phyloP scores from a whole-genome alignment of 805 yeast genomes.

The Hanseniaspora guilliermondii region DNA sequence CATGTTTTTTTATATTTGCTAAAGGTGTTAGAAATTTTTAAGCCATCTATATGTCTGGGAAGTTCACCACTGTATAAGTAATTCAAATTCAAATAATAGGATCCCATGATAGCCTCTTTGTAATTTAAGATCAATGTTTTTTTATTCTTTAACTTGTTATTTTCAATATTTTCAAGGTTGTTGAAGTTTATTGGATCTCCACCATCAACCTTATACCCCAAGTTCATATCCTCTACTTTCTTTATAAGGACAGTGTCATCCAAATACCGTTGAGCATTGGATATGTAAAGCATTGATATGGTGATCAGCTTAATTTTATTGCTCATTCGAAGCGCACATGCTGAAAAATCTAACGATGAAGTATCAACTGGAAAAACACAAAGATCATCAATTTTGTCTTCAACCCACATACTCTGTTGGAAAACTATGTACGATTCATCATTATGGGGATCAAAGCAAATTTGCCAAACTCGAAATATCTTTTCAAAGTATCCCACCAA shows the following conservation, averaged over 20 bases:
- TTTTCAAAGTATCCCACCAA: background rate
- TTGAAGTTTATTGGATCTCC: background rate
- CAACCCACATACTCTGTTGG: background rate
- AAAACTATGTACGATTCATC: background rate
- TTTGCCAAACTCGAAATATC: background rate
- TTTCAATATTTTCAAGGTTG: background rate
- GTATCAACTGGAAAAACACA: slow-evolving; percentile 1
- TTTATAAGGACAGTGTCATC: background rate
- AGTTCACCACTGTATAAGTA: slow-evolving; percentile 3
- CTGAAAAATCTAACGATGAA: background rate
- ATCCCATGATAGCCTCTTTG: background rate
- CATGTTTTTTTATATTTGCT: background rate
- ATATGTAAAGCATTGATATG: slow-evolving; percentile 1
- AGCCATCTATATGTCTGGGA: background rate
- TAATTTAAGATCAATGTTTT: background rate
- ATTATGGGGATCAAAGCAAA: background rate
- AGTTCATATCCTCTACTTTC: background rate
- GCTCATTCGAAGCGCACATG: background rate
- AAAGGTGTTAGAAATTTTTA: background rate
- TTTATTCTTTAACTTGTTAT: background rate
- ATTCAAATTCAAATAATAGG: slow-evolving; percentile 1
- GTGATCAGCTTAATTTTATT: background rate
- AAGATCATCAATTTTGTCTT: background rate
- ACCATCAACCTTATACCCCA: background rate
- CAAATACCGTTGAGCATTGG: background rate